phyloP scores from a whole-genome alignment of 2,329 filamentous ascomycete genomes.

The Scortechinia acanthostroma region DNA sequence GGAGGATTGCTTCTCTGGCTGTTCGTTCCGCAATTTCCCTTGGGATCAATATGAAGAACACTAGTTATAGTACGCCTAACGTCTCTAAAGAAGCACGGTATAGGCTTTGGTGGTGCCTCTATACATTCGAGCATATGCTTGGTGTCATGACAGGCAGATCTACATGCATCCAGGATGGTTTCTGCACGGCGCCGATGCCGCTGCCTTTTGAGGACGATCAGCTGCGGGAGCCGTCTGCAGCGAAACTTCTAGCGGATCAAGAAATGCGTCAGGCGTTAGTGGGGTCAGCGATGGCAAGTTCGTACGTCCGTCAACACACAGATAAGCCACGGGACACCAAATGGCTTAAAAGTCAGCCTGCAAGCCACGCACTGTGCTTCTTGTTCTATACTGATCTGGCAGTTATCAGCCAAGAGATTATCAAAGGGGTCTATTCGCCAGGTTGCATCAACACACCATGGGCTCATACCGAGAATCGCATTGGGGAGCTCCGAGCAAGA shows the following conservation, averaged over 20 bases:
- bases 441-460: conserved; percentile 16
- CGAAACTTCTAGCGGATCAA: conserved; percentile 4
- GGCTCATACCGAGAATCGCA: conserved; percentile 18
- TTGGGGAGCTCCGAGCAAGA: conserved; percentile 14
- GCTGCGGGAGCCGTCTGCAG: conserved; percentile 3
- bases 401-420: conserved; percentile 16
- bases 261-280: not conserved
- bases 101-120: conserved; percentile 28
- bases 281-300: not conserved
- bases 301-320: not conserved
- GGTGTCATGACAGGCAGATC: conserved; percentile 24
- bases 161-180: conserved; percentile 14
- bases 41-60: conserved; percentile 23
- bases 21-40: conserved; percentile 21
- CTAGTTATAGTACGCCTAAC: conserved; percentile 11
- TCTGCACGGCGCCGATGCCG: conserved; percentile 19
- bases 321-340: conserved; percentile 2
- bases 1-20: conserved; percentile 20
- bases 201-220: conserved; percentile 15
- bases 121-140: conserved; percentile 20
- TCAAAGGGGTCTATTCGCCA: conserved; percentile 20
- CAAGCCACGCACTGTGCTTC: conserved; percentile 7
- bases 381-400: conserved; percentile 9
- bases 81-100: conserved; percentile 19
- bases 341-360: conserved; percentile 2